Base-by-base conservation (phyloP, 2,329 filamentous ascomycete species). In the Colletotrichum plurivorum region DNA sequence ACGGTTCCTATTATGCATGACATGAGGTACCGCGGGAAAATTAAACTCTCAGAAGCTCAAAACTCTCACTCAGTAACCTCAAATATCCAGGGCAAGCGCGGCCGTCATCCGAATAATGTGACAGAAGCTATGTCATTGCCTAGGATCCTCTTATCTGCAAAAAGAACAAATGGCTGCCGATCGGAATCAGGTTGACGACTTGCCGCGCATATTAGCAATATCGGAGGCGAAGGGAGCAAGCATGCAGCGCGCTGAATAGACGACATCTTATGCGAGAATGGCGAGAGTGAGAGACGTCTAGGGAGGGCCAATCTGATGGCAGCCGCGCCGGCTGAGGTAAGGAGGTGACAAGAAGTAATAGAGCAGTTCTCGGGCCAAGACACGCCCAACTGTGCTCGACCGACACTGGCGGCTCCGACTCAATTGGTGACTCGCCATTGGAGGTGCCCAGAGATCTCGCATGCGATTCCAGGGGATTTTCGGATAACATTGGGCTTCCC, bases 61-160 rank as follows among this genome's bases (percentile, higher is more conserved):
- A 66, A 60, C 54, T 55, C 22, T 56, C 22, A 16, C 60, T 53
- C 20, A 39, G n/a, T 22, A 41, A 27, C 43, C 48, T 31, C 39
- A 20, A 49, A 45, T 49, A 36, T 16, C 3, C 22, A 43, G 22
- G 52, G 39, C 39, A 25, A 39, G 10, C 20, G 20, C 27, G n/a
- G 20, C 46, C 41, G 62, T 69, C 66, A 48, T 69, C 61, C 22
- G 62, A 69, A 56, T 55, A 20, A 25, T 31, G 31, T 20, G 15
- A 54, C 36, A 43, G 31, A 52, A 52, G 45, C 49, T 39, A 69
- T 66, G 55, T 56, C 62, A 69, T 56, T 4, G 15, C 15, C 54
- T 12, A 18, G 62, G 45, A 56, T 60, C 43, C 60, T 51, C 55
- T 66, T 60, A 46, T 69, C 49, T 39, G 7, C 13, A 4, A 51